These are phyloP conservation scores for Globisporangium mamillatum DNA, from an alignment of 352 stramenopile genomes.

Conservation along the genomic window DNA sequence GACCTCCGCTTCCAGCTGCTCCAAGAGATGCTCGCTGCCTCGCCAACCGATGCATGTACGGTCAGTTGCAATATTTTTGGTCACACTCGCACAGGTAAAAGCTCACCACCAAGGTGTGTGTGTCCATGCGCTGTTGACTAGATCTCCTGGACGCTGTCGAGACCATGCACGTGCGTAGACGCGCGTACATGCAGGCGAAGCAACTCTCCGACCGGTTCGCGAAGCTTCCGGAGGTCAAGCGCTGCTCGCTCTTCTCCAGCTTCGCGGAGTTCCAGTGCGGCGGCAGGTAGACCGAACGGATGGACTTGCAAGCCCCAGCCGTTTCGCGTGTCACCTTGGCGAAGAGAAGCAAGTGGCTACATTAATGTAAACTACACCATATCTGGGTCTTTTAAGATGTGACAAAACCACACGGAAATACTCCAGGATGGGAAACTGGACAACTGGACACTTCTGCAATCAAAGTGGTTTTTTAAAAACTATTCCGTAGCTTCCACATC, in stretches of 20 bases:
- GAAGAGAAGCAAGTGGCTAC: not conserved
- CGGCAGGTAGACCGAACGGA: not conserved
- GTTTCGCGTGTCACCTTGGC: not conserved
- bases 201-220: conserved; percentile 32
- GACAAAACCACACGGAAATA: not conserved
- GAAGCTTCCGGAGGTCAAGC: conserved; percentile 28
- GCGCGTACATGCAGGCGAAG: conserved; percentile 30
- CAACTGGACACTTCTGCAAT: too few species aligned
- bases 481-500: too few species aligned
- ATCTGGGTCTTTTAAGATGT: not conserved
- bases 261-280: conserved; percentile 26
- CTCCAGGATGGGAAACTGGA: too few species aligned
- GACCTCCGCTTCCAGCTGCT: conserved; percentile 43
- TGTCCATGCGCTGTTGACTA: conserved; percentile 3
- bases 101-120: not conserved
- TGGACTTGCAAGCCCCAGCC: not conserved
- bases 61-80: too few species aligned
- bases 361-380: not conserved
- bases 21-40: conserved; percentile 30
- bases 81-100: not conserved
- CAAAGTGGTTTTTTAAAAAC: too few species aligned
- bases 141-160: conserved; percentile 45
- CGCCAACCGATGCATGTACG: conserved; percentile 36
- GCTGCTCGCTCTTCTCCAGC: conserved; percentile 28
- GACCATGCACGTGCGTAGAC: conserved; percentile 40